Percentiles rank a stretch among this genome's conserved stretches.
Conservation (phyloP, 371 early-diverging fungal genomes). For the Mucor circinelloides region DNA sequence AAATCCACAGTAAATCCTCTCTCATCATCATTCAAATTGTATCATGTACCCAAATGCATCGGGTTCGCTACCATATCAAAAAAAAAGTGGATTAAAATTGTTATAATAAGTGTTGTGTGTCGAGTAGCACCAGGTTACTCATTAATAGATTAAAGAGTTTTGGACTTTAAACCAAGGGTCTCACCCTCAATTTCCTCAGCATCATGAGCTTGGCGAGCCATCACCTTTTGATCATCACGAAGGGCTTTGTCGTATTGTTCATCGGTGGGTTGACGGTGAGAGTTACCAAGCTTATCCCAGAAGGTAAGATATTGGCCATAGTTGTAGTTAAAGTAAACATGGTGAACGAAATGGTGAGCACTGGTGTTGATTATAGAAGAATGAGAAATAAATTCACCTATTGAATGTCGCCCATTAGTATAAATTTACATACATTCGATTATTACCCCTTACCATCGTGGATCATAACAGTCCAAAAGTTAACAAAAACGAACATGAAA, state of each 20-base stretch:
- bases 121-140: constrained; percentile 7
- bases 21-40: neutral
- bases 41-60: neutral
- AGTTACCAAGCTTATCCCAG: constrained; percentile 78
- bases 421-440: neutral
- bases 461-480: constrained; percentile 95
- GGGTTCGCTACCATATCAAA: neutral
- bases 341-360: constrained; percentile 96
- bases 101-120: neutral
- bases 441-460: constrained; percentile 80
- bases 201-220: constrained; percentile 70
- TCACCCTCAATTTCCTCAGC: constrained; percentile 60
- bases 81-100: neutral
- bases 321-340: constrained; percentile 97
- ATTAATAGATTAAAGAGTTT: constrained; percentile 3
- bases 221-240: constrained; percentile 64
- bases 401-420: constrained; percentile 1
- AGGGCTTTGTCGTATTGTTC: constrained; percentile 67
- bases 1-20: neutral
- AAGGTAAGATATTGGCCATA: constrained; percentile 96
- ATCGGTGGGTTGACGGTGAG: constrained; percentile 72
- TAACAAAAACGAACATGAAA: constrained; percentile 85
- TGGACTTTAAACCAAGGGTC: constrained; percentile 11
- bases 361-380: constrained; percentile 76
- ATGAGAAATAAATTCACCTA: constrained; percentile 65